Evolutionary conservation across 495 filamentous ascomycete species (phyloP).

Genomic region (Hypoxylon perforatum): DNA sequence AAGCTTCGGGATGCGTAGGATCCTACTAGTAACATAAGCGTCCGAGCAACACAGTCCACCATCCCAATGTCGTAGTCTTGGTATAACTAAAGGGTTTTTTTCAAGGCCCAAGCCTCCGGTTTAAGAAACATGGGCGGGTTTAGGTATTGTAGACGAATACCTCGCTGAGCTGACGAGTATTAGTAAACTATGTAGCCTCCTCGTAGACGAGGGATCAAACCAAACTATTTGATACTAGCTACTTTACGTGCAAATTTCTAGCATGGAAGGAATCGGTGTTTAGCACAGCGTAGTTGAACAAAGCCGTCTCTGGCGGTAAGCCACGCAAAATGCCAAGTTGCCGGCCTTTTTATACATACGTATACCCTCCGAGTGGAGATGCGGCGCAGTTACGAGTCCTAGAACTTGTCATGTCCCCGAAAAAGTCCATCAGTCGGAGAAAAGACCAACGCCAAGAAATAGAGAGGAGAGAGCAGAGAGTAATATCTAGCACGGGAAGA

Average conservation of each 20-base stretch:
- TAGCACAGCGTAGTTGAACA: neutral
- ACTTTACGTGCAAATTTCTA: neutral
- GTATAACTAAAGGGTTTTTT: conserved; percentile 5
- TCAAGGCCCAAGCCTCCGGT: conserved; percentile 13
- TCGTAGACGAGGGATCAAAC: conserved; percentile 4
- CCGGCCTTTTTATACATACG: neutral
- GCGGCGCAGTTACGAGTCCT: neutral
- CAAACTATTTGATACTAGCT: neutral
- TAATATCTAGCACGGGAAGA: too few relatives aligned
- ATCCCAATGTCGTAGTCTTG: conserved; percentile 7
- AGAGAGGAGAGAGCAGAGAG: neutral
- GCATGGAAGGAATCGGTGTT: neutral
- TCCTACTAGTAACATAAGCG: neutral
- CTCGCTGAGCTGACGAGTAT: neutral
- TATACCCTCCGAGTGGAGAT: neutral
- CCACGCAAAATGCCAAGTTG: neutral
- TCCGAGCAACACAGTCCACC: too few relatives aligned
- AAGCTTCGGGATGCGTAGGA: conserved; percentile 15
- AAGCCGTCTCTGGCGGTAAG: neutral
- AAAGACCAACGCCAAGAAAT: neutral
- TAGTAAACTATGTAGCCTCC: neutral
- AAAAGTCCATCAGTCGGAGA: neutral
- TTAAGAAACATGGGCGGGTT: conserved; percentile 4
- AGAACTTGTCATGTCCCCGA: neutral
- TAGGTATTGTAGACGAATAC: conserved; percentile 15